phyloP scores from a whole-genome alignment of 495 filamentous ascomycete genomes.

The Trypethelium eluteriae region DNA sequence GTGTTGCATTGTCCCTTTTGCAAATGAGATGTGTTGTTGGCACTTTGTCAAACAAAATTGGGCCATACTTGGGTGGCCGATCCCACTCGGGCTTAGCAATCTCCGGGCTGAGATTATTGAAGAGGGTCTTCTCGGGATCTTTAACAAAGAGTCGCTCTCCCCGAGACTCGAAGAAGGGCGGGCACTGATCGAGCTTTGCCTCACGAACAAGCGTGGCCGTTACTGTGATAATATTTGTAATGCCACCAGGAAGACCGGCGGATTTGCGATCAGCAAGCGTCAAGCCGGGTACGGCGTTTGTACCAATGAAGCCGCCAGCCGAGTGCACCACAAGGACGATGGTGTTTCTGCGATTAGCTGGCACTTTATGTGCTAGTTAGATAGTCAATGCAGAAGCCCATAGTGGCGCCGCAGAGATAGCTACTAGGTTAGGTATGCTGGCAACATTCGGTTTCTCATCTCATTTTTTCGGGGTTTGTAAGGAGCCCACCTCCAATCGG shows the following conservation, averaged over 20 bases:
- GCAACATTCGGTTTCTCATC: no score
- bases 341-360: background rate
- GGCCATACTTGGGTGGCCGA: background rate
- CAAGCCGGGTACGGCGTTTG: background rate
- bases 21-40: background rate
- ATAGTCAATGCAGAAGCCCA: no score
- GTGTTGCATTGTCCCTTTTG: background rate
- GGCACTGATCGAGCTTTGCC: background rate
- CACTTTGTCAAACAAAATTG: background rate
- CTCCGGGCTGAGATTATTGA: background rate
- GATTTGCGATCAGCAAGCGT: constrained; percentile 4
- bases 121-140: background rate
- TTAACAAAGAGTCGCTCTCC: background rate
- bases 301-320: constrained; percentile 5
- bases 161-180: background rate
- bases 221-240: background rate
- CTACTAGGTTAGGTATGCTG: no score
- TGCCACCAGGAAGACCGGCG: constrained; percentile 8
- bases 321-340: constrained; percentile 9
- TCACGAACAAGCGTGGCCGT: background rate
- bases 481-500: no score
- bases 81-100: background rate
- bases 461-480: no score
- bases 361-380: background rate
- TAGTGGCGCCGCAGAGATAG: no score